Evolutionary conservation across 208 protist species (phyloP).

Genomic region (Herpetomonas tarakana): DNA sequence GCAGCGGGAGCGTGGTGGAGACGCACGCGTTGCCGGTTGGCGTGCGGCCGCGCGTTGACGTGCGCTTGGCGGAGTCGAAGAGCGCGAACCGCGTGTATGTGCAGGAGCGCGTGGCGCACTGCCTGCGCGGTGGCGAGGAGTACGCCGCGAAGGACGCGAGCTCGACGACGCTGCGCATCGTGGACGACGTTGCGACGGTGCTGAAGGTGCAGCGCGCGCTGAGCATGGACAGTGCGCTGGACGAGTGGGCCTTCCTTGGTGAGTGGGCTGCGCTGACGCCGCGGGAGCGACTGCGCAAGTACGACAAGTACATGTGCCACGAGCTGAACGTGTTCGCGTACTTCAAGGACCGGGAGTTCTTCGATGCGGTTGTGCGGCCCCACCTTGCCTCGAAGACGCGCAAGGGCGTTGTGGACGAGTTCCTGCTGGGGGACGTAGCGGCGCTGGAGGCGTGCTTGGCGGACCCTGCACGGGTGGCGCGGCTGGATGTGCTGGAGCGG

Average conservation of each 20-base stretch:
- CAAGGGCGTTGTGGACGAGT: conserved; percentile 13
- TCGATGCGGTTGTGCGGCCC: conserved; percentile 12
- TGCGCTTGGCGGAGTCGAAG: conserved; percentile 2
- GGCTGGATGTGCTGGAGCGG: conserved; percentile 8
- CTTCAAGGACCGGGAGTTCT: conserved; percentile 22
- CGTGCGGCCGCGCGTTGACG: not conserved
- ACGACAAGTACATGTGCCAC: conserved; percentile 17
- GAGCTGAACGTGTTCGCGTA: conserved; percentile 18
- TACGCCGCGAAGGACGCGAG: not conserved
- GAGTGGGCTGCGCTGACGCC: conserved; percentile 10
- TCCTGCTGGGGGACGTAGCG: conserved; percentile 10
- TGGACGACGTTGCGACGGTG: conserved; percentile 5
- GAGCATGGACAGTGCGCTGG: not conserved
- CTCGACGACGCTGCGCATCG: conserved; percentile 3
- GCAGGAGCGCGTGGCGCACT: conserved; percentile 1
- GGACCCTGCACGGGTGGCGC: not conserved
- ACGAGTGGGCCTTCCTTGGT: conserved; percentile 11
- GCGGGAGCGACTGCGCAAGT: conserved; percentile 12
- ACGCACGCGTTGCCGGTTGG: not conserved
- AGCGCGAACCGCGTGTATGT: conserved; percentile 6
- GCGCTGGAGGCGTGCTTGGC: not conserved
- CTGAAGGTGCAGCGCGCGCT: not conserved
- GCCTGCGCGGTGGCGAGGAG: not conserved
- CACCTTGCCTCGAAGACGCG: conserved; percentile 13
- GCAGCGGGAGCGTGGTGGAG: not conserved